A percentile compares a stretch with the other conserved stretches of the same genome.
Evolutionary conservation across 2,329 filamentous ascomycete genomes (phyloP).

Genomic region (Trichothecium sympodiale): DNA sequence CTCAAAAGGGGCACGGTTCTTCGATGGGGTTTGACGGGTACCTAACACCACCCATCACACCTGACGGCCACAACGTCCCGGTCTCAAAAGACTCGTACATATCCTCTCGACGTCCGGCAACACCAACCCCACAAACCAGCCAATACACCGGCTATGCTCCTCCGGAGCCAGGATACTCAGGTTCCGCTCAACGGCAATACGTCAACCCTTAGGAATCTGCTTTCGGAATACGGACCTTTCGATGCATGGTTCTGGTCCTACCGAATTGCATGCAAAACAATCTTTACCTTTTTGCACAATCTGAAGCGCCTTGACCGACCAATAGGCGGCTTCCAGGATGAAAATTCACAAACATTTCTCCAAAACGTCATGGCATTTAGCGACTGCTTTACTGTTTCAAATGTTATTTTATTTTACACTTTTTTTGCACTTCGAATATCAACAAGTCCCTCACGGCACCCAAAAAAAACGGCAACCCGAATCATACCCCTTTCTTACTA

Average conservation of each 20-base stretch:
- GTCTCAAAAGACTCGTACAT: constrained; percentile 36
- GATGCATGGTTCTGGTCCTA: not conserved
- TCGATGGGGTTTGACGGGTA: constrained; percentile 61
- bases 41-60: constrained; percentile 77
- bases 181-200: constrained; percentile 3
- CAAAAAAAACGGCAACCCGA: constrained; percentile 25
- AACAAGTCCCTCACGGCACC: constrained; percentile 26
- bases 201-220: constrained; percentile 6
- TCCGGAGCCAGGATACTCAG: constrained; percentile 31
- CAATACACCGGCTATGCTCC: constrained; percentile 27
- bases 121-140: constrained; percentile 39
- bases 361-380: constrained; percentile 34
- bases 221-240: constrained; percentile 1
- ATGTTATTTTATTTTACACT: constrained; percentile 15
- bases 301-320: constrained; percentile 5
- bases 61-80: constrained; percentile 52
- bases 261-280: constrained; percentile 2
- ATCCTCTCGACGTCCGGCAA: constrained; percentile 49
- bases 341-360: constrained; percentile 18
- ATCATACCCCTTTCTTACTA: constrained; percentile 23
- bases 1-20: constrained; percentile 61
- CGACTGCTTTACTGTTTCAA: constrained; percentile 19
- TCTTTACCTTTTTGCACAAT: constrained; percentile 1
- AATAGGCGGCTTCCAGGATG: constrained; percentile 17
- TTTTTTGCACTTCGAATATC: constrained; percentile 15